Percentiles rank a stretch among this genome's conserved stretches.
phyloP scores from a whole-genome alignment of 306 rosid genomes.

The Cicer yamashitae region DNA sequence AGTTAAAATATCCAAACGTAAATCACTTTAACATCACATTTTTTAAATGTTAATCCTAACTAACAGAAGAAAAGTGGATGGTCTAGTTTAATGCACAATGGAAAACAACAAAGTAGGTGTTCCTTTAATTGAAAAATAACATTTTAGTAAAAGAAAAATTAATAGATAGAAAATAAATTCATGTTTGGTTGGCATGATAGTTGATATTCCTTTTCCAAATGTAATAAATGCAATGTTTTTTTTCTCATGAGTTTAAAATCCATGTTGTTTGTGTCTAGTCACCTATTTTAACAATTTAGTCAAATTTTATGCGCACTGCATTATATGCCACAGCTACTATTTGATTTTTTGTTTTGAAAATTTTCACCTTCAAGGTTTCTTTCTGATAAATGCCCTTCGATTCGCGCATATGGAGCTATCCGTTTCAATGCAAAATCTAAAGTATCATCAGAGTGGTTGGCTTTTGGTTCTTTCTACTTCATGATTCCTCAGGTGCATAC shows the following conservation, averaged over 20 bases:
- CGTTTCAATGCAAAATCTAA: slow-evolving; percentile 75
- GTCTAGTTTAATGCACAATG: no score
- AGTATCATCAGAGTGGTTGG: slow-evolving; percentile 83
- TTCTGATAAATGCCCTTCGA: slow-evolving; percentile 76
- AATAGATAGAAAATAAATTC: no score
- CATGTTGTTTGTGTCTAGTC: no score
- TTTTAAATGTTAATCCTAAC: no score
- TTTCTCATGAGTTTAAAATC: no score
- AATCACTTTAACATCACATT: no score
- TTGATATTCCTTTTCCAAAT: neutral
- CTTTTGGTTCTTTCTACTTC: slow-evolving; percentile 91
- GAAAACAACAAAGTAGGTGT: no score
- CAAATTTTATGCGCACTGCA: neutral
- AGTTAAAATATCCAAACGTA: neutral
- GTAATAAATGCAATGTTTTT: neutral
- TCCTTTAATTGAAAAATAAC: no score
- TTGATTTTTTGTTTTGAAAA: neutral
- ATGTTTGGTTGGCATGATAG: slow-evolving; percentile 15
- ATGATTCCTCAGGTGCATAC: slow-evolving; percentile 87
- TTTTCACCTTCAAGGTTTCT: slow-evolving; percentile 66
- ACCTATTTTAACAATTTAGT: no score
- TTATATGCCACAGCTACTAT: slow-evolving; percentile 3
- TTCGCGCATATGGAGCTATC: slow-evolving; percentile 90
- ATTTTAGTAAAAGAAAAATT: no score
- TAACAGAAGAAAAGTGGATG: no score